Percentiles rank a stretch among this genome's conserved stretches.
phyloP scores from a whole-genome alignment of 139 green algal species.

The Cymbomonas tetramitiformis region DNA sequence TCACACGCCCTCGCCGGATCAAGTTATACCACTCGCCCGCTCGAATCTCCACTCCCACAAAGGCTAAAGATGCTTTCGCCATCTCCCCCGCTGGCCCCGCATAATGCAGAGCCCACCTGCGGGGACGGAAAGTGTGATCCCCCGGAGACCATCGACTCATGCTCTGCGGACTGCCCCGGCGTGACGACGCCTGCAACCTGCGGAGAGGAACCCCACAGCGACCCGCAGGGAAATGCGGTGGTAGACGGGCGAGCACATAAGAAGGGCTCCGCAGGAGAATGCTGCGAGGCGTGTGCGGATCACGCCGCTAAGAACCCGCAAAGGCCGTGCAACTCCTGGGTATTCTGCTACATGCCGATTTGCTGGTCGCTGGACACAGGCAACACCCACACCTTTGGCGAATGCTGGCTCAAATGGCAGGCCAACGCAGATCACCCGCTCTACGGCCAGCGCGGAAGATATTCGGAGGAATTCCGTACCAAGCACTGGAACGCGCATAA shows the following conservation, averaged over 20 bases:
- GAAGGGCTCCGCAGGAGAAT: background rate
- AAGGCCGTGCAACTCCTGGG: background rate
- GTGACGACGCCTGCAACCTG: background rate
- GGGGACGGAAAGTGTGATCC: background rate
- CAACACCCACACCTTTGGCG: background rate
- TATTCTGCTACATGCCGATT: background rate
- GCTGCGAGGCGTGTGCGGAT: background rate
- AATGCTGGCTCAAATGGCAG: background rate
- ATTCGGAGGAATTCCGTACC: background rate
- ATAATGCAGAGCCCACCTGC: too few species aligned
- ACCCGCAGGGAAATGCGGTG: background rate
- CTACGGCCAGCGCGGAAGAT: background rate
- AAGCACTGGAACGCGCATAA: background rate
- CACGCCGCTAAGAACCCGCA: background rate
- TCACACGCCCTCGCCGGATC: too few species aligned
- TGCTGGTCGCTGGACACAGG: background rate
- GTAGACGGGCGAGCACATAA: background rate
- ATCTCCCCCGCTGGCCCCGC: too few species aligned
- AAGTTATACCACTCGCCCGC: too few species aligned
- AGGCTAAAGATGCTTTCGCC: too few species aligned
- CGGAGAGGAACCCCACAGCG: background rate
- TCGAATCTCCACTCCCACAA: too few species aligned
- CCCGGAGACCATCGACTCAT: background rate
- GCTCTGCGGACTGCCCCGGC: background rate
- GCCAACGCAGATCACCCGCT: background rate